Base-by-base conservation (phyloP, 2,329 filamentous ascomycete species). In the Trichothecium roseum region DNA sequence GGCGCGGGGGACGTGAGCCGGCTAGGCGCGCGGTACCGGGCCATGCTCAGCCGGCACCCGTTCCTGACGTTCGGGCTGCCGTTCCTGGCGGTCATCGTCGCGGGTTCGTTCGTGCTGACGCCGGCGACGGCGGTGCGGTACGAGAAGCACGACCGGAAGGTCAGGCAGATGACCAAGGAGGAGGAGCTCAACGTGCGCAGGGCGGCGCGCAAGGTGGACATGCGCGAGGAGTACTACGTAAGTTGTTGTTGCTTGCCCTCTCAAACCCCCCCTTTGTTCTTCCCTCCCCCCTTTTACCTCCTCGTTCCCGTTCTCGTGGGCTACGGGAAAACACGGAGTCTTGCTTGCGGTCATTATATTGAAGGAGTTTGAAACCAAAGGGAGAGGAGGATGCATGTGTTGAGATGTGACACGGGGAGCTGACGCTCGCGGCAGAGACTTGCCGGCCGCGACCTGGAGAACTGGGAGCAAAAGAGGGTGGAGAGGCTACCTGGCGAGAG, bases 381-480 rank as follows among this genome's bases (percentile, higher is more conserved):
- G 29, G 27, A 32, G 18, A 41, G n/a, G n/a, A n/a, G n/a, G n/a
- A n/a, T n/a, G n/a, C n/a, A n/a, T n/a, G n/a, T n/a, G n/a, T n/a
- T n/a, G n/a, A n/a, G n/a, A n/a, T n/a, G n/a, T n/a, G n/a, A n/a
- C n/a, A n/a, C n/a, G n/a, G n/a, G n/a, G n/a, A 14, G 24, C 40
- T 57, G 54, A 50, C 51, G 37, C 45, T 54, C 46, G 66, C 84
- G 84, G 84, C 22, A 94, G 93, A 58, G 91, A 96, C 52, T 62
- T 93, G 42, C 64, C 87, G 82, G 83, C 16, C 93, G 93, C 57
- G 87, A 94, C 54, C 63, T 96, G 41, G 89, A 98, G 51, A 74
- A 86, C 53, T 98, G 91, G 91, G 89, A 96, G 57, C 91, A 96
- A 62, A 93, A 91, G 62, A 78, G 93, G 36, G 87, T 96, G 9